Evolutionary conservation across 2,329 filamentous ascomycete genomes (phyloP).

Genomic region (Alternaria gaisen): DNA sequence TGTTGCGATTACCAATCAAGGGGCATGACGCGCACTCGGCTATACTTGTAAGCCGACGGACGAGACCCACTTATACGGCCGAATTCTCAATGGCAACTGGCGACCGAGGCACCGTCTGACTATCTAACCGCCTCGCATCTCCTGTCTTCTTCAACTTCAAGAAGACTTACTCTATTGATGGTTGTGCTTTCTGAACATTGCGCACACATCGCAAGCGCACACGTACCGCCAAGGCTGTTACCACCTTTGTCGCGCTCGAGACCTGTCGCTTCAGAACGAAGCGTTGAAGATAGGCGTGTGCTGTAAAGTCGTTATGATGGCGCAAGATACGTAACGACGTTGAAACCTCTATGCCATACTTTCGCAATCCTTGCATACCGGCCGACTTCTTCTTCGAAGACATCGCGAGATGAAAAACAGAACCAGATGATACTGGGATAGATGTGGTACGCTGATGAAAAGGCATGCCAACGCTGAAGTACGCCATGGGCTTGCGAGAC

Average conservation of each 20-base stretch:
- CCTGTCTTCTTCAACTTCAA: background rate
- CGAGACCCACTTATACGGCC: background rate
- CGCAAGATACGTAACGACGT: background rate
- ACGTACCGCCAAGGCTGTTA: background rate
- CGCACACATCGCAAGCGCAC: background rate
- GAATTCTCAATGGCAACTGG: background rate
- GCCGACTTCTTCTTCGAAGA: no score
- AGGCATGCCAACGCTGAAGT: background rate
- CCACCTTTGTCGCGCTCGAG: background rate
- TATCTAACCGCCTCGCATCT: background rate
- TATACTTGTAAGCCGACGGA: background rate
- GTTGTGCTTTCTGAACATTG: background rate
- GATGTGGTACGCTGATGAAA: background rate
- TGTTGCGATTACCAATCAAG: slow-evolving; percentile 12
- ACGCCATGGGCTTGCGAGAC: background rate
- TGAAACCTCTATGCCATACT: no score
- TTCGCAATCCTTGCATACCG: background rate
- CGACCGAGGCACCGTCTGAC: background rate
- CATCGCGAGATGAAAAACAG: accelerated
- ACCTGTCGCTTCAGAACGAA: background rate
- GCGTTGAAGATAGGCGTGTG: background rate
- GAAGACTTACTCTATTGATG: background rate
- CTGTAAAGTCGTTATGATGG: background rate
- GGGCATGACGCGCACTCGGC: slow-evolving; percentile 15
- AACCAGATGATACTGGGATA: background rate